Percentiles rank a stretch among this genome's conserved stretches.
These are phyloP conservation scores for Fusarium scirpi DNA, from an alignment of 2,329 filamentous ascomycete species.

Conservation along the genomic window DNA sequence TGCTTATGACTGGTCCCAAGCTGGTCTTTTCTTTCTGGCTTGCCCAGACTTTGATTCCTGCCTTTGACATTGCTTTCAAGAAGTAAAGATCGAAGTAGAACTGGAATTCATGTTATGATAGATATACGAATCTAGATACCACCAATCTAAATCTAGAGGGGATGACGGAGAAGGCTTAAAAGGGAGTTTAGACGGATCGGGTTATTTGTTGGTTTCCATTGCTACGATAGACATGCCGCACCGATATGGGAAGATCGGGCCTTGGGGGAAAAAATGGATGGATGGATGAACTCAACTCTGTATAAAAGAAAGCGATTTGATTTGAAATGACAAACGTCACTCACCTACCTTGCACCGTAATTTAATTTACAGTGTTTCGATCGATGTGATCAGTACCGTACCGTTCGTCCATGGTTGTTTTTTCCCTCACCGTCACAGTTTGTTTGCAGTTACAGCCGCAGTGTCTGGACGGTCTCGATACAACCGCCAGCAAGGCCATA, in stretches of 20 bases:
- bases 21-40: slow-evolving; percentile 99
- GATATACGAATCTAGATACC: slow-evolving; percentile 33
- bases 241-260: slow-evolving; percentile 33
- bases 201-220: slow-evolving; percentile 38
- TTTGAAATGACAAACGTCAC: slow-evolving; percentile 41
- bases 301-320: slow-evolving; percentile 49
- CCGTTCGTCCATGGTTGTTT: not conserved
- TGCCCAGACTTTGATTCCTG: slow-evolving; percentile 95
- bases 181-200: slow-evolving; percentile 41
- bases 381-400: slow-evolving; percentile 8
- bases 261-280: slow-evolving; percentile 26
- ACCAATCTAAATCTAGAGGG: slow-evolving; percentile 29
- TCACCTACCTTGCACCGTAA: not conserved
- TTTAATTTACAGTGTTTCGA: not conserved
- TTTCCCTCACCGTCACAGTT: slow-evolving; percentile 25
- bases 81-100: slow-evolving; percentile 33
- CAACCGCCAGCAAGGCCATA: slow-evolving; percentile 34
- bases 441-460: slow-evolving; percentile 7
- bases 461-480: slow-evolving; percentile 20
- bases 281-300: slow-evolving; percentile 47
- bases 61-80: slow-evolving; percentile 72
- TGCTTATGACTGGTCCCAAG: slow-evolving; percentile 99
- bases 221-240: slow-evolving; percentile 41
- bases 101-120: slow-evolving; percentile 27
- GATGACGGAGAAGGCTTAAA: slow-evolving; percentile 12